Base-by-base conservation (phyloP, 2,329 filamentous ascomycete species). In the Nemania abortiva region DNA sequence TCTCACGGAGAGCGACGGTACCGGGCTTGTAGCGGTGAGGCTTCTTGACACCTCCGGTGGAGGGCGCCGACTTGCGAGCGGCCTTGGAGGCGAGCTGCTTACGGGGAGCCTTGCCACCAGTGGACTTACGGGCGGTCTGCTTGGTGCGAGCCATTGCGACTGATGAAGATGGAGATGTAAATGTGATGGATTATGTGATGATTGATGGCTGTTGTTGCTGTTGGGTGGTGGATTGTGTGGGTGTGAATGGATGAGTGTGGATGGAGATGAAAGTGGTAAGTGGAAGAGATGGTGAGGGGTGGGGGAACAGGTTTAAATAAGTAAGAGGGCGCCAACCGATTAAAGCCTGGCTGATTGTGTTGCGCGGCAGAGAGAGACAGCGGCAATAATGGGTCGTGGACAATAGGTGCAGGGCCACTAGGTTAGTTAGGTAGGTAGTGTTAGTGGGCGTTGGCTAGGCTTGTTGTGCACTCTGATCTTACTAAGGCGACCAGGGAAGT, bases 51-150 rank as follows among this genome's bases (percentile, higher is more conserved):
- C 92, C 92, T 80, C 95, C 96, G 83, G 96, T 98, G 73, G 94
- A 97, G 78, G 96, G 96, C 71, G 96, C 95, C 79, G 92, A 94
- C 91, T 99, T 99, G 88, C 96, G 95, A 80, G 96, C 95, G 77
- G 95, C 96, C 93, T 98, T 98, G 89, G 95, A 97, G 79, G 95
- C 95, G 81, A 98, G 94, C 90, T 98, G 95, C 93, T 99, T 99
- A 85, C 90, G 89, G 73, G 90, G 90, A 77, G 90, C 90, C 87
- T 92, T 92, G 88, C 90, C 90, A 90, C 90, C 90, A 79, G 90
- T 92, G 83, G 90, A 92, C 88, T 97, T 91, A 81, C 89, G 88
- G 79, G 89, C 89, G 78, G 87, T 90, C 81, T 90, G 88, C 87
- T 90, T 90, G 73, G 88, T 90, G 79, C 88, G 88, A 77, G 88